Conservation (phyloP, 2,329 filamentous ascomycete species). For the Aquanectria penicillioides region DNA sequence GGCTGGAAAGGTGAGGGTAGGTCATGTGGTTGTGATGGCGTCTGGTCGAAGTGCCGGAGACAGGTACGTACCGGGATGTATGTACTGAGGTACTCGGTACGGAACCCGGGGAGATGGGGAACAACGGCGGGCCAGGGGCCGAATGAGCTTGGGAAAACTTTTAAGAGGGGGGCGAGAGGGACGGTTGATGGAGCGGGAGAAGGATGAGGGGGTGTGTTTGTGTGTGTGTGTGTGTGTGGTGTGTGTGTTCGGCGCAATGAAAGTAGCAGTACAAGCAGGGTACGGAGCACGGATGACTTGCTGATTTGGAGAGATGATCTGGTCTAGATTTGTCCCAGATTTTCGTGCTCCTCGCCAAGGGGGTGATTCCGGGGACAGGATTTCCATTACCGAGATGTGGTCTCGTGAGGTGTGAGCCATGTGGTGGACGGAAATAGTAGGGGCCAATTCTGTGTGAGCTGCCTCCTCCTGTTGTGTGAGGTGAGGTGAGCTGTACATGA, state of each 20-base stretch:
- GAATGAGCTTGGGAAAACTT: slow-evolving; percentile 11
- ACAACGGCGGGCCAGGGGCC: background rate
- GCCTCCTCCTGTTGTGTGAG: no score
- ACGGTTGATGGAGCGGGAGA: no score
- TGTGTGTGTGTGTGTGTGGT: background rate
- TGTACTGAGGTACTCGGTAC: background rate
- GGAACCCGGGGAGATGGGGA: background rate
- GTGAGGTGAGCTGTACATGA: no score
- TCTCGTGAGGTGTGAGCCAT: slow-evolving; percentile 33
- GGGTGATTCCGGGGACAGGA: slow-evolving; percentile 11
- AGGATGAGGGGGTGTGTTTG: background rate
- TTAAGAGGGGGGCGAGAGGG: slow-evolving; percentile 9
- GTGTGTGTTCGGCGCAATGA: no score
- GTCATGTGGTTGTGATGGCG: slow-evolving; percentile 33
- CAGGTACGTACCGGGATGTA: background rate
- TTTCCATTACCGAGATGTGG: slow-evolving; percentile 24
- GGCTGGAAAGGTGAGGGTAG: slow-evolving; percentile 14
- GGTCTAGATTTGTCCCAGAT: slow-evolving; percentile 22
- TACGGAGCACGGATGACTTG: slow-evolving; percentile 6
- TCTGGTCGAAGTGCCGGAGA: slow-evolving; percentile 9
- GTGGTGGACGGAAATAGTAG: slow-evolving; percentile 39
- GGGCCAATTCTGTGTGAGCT: background rate
- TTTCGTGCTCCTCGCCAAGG: slow-evolving; percentile 14
- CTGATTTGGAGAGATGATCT: slow-evolving; percentile 10
- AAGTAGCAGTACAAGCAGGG: no score